Evolutionary conservation across 371 early-diverging fungal species (phyloP).

Genomic region (Apophysomyces elegans): DNA sequence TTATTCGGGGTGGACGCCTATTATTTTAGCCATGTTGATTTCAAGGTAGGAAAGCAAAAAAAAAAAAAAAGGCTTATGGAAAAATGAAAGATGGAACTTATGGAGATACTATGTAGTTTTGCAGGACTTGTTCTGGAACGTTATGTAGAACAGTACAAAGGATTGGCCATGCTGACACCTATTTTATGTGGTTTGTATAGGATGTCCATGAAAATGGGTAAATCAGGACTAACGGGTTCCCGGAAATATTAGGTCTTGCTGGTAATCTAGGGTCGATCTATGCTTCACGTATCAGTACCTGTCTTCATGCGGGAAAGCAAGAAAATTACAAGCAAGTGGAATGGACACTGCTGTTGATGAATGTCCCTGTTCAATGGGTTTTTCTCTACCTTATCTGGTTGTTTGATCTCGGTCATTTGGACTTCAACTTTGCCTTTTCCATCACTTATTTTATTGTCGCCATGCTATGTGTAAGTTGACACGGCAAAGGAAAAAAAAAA

Average conservation of each 20-base stretch:
- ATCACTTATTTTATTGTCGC: slow-evolving; percentile 47
- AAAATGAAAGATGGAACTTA: too few species aligned
- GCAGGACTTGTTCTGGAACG: slow-evolving; percentile 84
- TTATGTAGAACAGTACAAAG: slow-evolving; percentile 74
- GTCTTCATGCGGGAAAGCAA: slow-evolving; percentile 66
- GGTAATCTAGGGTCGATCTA: slow-evolving; percentile 89
- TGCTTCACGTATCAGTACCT: slow-evolving; percentile 83
- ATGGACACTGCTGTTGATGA: slow-evolving; percentile 67
- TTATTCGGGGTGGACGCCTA: slow-evolving; percentile 81
- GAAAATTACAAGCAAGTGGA: slow-evolving; percentile 63
- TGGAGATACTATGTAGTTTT: slow-evolving; percentile 40
- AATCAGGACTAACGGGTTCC: background rate
- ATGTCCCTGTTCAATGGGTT: slow-evolving; percentile 74
- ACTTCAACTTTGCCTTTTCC: slow-evolving; percentile 42
- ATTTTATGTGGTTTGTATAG: slow-evolving; percentile 65
- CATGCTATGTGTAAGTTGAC: slow-evolving; percentile 42
- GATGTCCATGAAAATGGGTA: too few species aligned
- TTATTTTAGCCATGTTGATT: slow-evolving; percentile 80
- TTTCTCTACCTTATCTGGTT: slow-evolving; percentile 66
- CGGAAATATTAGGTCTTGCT: slow-evolving; percentile 41
- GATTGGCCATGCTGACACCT: slow-evolving; percentile 78
- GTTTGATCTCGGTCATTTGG: slow-evolving; percentile 60
- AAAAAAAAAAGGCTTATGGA: too few species aligned
- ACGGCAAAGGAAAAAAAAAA: too few species aligned
- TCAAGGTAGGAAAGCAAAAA: slow-evolving; percentile 49